Base-by-base conservation (phyloP, 345 rosid genomes). In the Rhodamnia argentea region DNA sequence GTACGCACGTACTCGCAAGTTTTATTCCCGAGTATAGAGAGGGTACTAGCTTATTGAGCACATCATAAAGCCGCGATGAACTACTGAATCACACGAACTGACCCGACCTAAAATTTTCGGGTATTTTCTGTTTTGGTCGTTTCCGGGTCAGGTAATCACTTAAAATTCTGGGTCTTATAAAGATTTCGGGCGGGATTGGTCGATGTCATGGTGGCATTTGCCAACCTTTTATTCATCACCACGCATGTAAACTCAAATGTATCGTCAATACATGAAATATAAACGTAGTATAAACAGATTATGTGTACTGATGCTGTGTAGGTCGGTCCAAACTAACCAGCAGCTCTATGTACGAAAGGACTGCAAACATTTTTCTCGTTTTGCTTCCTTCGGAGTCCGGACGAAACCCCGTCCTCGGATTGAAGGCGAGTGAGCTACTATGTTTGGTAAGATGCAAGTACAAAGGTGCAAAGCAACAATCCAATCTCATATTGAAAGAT, bases 1-100 rank as follows among this genome's bases (percentile, higher is more conserved):
- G 4, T 86, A 92, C 51, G 16, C 75, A 47, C 98, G 99, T 15
- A 89, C 93, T 44, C 88, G 95, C 54, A 90, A 91, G 64, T 92
- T 93, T 78, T 94, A 92, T n/a, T 51, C 59, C 84, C 16, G 4
- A 32, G 47, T 70, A 70, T 4, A 32, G 6, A 70, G 44, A 70
- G 78, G 24, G 78, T 11, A 32, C 24, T 2, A 32, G 42, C 78
- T 16, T 18, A 40, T 32, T 32, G 44, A 70, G 78, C 78, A 10
- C 44, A 32, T 9, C 20, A 70, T 16, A 18, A 70, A 32, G 47
- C 18, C 44, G 12, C 2, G 78, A 70, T 13, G 47, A 24, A 9
- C 44, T 44, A 4, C 76, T 44, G 24, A 42, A 42, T 4, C 5
- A 42, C 44, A 42, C 6, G 7, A 42, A 42, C 44, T 6, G 44